phyloP scores from a whole-genome alignment of 2,329 filamentous ascomycete species.

The Talaromyces sp. region DNA sequence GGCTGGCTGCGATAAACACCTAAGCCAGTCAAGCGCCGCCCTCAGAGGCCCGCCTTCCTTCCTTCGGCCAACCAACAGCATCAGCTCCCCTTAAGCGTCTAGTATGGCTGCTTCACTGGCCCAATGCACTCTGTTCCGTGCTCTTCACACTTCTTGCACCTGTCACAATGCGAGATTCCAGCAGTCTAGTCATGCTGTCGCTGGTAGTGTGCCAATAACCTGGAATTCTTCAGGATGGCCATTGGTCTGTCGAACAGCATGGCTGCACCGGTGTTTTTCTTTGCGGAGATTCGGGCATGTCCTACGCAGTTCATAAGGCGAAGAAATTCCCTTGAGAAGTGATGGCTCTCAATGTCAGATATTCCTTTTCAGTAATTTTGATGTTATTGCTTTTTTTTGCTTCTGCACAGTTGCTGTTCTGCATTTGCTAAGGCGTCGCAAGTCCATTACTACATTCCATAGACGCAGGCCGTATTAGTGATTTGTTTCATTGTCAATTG shows the following conservation, averaged over 20 bases:
- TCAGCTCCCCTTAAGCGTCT: not conserved
- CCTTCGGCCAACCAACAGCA: constrained; percentile 6
- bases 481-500: not conserved
- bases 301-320: constrained; percentile 11
- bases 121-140: constrained; percentile 16
- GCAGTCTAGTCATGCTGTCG: not conserved
- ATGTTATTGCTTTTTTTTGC: constrained; percentile 7
- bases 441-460: not conserved
- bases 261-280: not conserved
- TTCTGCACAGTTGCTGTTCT: constrained; percentile 1
- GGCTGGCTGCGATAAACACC: not conserved
- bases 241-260: constrained; percentile 9
- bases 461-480: constrained; percentile 14
- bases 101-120: constrained; percentile 1
- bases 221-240: constrained; percentile 15
- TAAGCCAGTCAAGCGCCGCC: constrained; percentile 10
- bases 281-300: not conserved
- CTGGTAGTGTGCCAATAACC: constrained; percentile 2
- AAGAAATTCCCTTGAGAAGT: not conserved
- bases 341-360: not conserved
- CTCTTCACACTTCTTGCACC: constrained; percentile 5
- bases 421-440: constrained; percentile 7
- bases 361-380: not conserved
- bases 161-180: not conserved
- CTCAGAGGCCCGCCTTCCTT: not conserved